Evolutionary conservation across 305 asterid species (phyloP).

Genomic region (Plantago lanceolata): DNA sequence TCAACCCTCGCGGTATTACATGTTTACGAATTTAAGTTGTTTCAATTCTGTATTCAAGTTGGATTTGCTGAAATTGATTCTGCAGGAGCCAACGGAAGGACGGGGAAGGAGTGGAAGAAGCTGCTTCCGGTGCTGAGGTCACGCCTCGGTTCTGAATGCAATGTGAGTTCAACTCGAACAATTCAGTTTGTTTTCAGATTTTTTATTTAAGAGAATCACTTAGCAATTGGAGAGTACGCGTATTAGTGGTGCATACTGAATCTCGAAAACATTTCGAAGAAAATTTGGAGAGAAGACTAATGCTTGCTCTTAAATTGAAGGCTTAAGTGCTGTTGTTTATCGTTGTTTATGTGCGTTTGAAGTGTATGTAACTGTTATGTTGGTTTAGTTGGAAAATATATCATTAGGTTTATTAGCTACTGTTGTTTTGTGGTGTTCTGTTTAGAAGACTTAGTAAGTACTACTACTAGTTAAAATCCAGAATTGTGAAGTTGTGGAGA

Average conservation of each 20-base stretch:
- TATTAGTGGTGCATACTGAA: background rate
- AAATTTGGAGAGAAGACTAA: too few relatives aligned
- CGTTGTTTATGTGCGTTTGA: background rate
- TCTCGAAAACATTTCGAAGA: too few relatives aligned
- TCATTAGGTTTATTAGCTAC: background rate
- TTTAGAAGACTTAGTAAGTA: background rate
- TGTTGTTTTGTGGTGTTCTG: background rate
- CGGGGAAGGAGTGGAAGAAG: slow-evolving; percentile 59
- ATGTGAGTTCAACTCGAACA: slow-evolving; percentile 31
- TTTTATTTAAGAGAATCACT: background rate
- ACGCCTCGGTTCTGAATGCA: slow-evolving; percentile 48
- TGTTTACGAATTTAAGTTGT: background rate
- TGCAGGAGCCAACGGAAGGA: slow-evolving; percentile 56
- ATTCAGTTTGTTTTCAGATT: background rate
- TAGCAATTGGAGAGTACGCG: background rate
- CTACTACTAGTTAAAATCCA: background rate
- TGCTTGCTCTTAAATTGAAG: background rate
- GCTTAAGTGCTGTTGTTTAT: background rate
- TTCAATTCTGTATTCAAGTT: background rate
- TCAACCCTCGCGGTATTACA: slow-evolving; percentile 71
- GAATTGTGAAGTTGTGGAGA: background rate
- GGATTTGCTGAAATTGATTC: slow-evolving; percentile 11
- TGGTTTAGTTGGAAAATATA: background rate
- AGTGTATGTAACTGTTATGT: too few relatives aligned
- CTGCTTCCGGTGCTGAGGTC: slow-evolving; percentile 50